Base-by-base conservation (phyloP, 352 stramenopile genomes). In the Pythium folliculosum region DNA sequence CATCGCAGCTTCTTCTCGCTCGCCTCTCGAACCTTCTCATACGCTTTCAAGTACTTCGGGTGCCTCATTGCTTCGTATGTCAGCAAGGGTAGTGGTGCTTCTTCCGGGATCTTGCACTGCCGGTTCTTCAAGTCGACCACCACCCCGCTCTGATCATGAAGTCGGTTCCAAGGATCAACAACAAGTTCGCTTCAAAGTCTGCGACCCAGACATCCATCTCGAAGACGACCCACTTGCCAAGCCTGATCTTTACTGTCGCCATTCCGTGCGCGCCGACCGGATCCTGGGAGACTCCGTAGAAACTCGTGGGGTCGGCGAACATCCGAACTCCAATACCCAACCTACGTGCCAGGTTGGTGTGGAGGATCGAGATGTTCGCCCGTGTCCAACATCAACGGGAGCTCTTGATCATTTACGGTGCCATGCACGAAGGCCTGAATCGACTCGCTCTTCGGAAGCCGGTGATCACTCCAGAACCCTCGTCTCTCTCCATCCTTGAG, bases 311-410 rank as follows among this genome's bases (percentile, higher is more conserved):
- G 13, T 62, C 45, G 2, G 10, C 51, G 52, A 71, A 71, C 57
- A 66, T 63, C 52, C 21, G 50, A 58, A 71, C 57, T 19, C 37
- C 12, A 35, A 71, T 17, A 27, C 50, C 50, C 57, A 63, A 59
- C 43, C 25, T 63, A 60, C 51, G 65, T 67, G 59, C 50, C 22
- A 71, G 55, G 30, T 71, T 67, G 21, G 49, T 58, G 27, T 67
- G 65, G 6, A 71, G 38, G 6, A 67, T 19, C 1, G 25, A 53
- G 51, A 67, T 67, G 45, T 71, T 71, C 25, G 57, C 65, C 58
- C 0, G 58, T 71, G 23, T 71, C 65, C 14, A 71, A 21, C 65
- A 71, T 71, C 25, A 71, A 52, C 43, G 57, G 65, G 9, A 71
- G 7, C 17, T 40, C 32, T 32, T 32, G 27, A 32, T 32, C 27